Conservation (phyloP, 176 grass and related monocot species). For the Eragrostis nindensis region DNA sequence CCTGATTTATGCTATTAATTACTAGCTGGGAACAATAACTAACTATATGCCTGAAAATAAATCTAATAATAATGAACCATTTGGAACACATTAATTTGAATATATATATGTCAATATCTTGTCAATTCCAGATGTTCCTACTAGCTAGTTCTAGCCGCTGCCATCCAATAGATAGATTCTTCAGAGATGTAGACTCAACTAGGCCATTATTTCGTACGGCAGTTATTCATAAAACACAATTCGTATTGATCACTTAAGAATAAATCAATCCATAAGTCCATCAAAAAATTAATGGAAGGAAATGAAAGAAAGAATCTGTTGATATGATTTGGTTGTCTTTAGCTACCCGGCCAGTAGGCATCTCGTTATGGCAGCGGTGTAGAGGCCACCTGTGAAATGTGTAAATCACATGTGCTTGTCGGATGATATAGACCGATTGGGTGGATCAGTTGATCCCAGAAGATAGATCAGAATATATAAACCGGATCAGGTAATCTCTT, state of each 20-base stretch:
- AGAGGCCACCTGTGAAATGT: constrained; percentile 23
- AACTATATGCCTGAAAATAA: too few species aligned
- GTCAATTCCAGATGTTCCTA: constrained; percentile 36
- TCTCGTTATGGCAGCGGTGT: background rate
- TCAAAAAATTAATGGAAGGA: background rate
- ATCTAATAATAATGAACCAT: too few species aligned
- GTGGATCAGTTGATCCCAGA: background rate
- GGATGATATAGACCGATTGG: background rate
- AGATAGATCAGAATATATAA: constrained; percentile 12
- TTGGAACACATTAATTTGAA: too few species aligned
- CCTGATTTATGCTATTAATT: too few species aligned
- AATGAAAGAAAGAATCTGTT: background rate
- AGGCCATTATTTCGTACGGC: background rate
- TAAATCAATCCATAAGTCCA: background rate
- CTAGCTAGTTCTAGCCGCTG: background rate
- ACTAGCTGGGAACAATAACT: too few species aligned
- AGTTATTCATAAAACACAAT: background rate
- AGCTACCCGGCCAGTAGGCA: background rate
- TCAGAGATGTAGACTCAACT: constrained; percentile 16
- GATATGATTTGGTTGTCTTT: constrained; percentile 34
- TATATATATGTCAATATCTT: background rate
- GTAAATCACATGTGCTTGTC: constrained; percentile 28
- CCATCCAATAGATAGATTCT: constrained; percentile 33
- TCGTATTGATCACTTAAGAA: constrained; percentile 25
- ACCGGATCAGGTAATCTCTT: background rate